Evolutionary conservation across 2,329 filamentous ascomycete genomes (phyloP).

Genomic region (Phialophora macrospora): DNA sequence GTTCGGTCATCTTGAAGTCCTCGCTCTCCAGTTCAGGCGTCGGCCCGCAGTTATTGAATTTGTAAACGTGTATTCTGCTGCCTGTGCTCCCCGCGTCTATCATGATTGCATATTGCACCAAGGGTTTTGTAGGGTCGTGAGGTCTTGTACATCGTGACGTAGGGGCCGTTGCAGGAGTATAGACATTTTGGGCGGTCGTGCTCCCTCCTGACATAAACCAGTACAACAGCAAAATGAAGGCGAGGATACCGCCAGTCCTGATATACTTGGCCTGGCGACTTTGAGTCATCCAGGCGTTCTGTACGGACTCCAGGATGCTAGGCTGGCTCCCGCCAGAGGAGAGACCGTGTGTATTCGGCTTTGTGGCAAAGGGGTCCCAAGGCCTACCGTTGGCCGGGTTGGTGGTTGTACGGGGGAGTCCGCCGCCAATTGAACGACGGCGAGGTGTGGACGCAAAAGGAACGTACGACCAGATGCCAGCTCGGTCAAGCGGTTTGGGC

Average conservation of each 20-base stretch:
- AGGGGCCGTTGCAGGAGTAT: conserved; percentile 35
- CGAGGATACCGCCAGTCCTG: conserved; percentile 66
- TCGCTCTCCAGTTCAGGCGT: conserved; percentile 95
- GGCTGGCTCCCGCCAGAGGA: conserved; percentile 34
- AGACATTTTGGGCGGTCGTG: conserved; percentile 34
- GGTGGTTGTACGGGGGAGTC: conserved; percentile 46
- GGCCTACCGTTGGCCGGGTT: conserved; percentile 36
- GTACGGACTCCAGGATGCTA: conserved; percentile 51
- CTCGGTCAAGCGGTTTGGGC: conserved; percentile 55
- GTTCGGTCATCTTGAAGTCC: conserved; percentile 90
- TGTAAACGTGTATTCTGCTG: conserved; percentile 97
- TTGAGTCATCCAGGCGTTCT: conserved; percentile 63
- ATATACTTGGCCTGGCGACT: conserved; percentile 64
- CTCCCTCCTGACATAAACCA: conserved; percentile 55
- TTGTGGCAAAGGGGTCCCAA: conserved; percentile 52
- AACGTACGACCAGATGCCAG: conserved; percentile 60
- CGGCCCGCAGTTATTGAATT: conserved; percentile 97
- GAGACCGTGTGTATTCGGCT: conserved; percentile 49
- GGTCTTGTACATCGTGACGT: conserved; percentile 77
- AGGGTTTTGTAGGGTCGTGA: conserved; percentile 83
- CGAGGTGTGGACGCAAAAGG: conserved; percentile 52
- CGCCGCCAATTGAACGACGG: conserved; percentile 58
- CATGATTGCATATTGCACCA: conserved; percentile 98
- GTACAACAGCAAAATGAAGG: conserved; percentile 63
- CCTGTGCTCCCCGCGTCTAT: conserved; percentile 97